A percentile compares a stretch with the other conserved stretches of the same genome.
phyloP scores from a whole-genome alignment of 2,329 filamentous ascomycete species.

The Ophiostoma populinum region DNA sequence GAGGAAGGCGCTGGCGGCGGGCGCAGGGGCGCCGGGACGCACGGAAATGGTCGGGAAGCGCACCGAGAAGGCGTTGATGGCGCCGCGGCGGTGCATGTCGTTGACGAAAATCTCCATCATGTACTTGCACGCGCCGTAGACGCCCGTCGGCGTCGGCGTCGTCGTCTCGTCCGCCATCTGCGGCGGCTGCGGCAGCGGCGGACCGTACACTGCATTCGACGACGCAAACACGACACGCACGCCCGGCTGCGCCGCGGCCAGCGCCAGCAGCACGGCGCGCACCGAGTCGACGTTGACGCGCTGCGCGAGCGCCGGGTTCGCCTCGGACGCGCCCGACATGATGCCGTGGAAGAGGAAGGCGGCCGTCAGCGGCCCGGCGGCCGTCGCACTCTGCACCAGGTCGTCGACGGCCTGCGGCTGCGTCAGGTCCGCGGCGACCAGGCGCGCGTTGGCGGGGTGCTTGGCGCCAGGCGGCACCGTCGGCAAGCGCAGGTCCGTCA shows the following conservation, averaged over 20 bases:
- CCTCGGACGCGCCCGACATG: constrained; percentile 48
- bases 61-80: constrained; percentile 38
- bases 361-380: constrained; percentile 24
- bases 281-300: constrained; percentile 45
- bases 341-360: constrained; percentile 49
- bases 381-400: constrained; percentile 26
- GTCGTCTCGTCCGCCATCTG: constrained; percentile 31
- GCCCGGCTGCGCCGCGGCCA: constrained; percentile 31
- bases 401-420: constrained; percentile 17
- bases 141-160: constrained; percentile 40
- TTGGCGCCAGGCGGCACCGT: constrained; percentile 29
- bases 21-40: constrained; percentile 39
- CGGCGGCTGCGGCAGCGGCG: constrained; percentile 35
- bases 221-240: constrained; percentile 43
- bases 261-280: constrained; percentile 29
- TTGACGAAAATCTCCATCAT: constrained; percentile 45
- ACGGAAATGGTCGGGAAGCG: constrained; percentile 46
- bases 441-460: constrained; percentile 30
- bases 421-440: constrained; percentile 31
- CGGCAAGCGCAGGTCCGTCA: constrained; percentile 38
- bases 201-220: constrained; percentile 46
- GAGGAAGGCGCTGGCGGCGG: constrained; percentile 45
- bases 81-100: constrained; percentile 41
- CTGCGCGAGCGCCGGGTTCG: constrained; percentile 40
- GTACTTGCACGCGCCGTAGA: constrained; percentile 46